phyloP scores from a whole-genome alignment of 352 stramenopile species.

The Pythium volutum region DNA sequence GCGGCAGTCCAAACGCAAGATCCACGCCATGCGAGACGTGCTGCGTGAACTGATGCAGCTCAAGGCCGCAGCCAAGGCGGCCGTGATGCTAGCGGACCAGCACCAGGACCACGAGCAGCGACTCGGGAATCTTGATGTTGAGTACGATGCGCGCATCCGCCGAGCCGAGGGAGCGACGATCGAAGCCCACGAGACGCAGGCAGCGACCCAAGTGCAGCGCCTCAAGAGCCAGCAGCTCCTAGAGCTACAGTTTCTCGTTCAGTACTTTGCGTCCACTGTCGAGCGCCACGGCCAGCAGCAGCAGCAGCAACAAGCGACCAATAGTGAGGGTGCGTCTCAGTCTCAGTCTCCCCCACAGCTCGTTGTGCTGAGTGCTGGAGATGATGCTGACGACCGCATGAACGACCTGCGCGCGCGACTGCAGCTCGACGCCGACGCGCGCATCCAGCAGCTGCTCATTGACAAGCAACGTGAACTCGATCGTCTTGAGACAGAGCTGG shows the following conservation, averaged over 20 bases:
- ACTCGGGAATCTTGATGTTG: constrained; percentile 36
- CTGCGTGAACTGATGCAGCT: constrained; percentile 43
- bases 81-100: constrained; percentile 16
- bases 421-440: constrained; percentile 51
- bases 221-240: constrained; percentile 43
- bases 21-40: constrained; percentile 25
- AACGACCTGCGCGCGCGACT: constrained; percentile 45
- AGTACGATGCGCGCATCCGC: constrained; percentile 40
- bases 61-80: constrained; percentile 48
- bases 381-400: constrained; percentile 32
- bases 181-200: constrained; percentile 27
- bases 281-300: constrained; percentile 17
- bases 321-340: no score
- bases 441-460: constrained; percentile 33
- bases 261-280: constrained; percentile 32
- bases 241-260: constrained; percentile 46
- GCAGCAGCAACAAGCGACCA: constrained; percentile 3
- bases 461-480: constrained; percentile 38
- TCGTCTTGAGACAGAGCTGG: constrained; percentile 26
- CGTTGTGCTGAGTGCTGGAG: not conserved
- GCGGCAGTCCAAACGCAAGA: constrained; percentile 25
- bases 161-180: constrained; percentile 32
- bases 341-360: not conserved
- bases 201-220: constrained; percentile 26
- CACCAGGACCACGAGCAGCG: constrained; percentile 17